A percentile compares a stretch with the other conserved stretches of the same genome.
Conservation (phyloP, 371 early-diverging fungal species). For the Mucor indicus region DNA sequence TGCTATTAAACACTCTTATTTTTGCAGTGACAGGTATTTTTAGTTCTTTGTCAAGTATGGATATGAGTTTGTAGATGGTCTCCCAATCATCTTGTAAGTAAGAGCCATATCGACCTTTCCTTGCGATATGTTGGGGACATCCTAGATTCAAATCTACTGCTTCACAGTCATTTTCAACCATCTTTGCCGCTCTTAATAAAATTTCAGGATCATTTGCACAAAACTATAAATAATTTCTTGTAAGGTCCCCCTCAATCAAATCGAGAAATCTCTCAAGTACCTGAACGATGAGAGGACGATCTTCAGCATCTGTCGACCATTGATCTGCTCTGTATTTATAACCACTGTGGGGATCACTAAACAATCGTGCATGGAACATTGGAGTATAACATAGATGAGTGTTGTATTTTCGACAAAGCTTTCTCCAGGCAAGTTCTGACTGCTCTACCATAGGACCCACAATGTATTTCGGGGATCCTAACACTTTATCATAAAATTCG, state of each 20-base stretch:
- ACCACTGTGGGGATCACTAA: constrained; percentile 54
- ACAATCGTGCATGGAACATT: constrained; percentile 92
- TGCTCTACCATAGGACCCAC: constrained; percentile 95
- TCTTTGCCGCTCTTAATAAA: constrained; percentile 78
- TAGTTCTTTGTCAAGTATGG: constrained; percentile 70
- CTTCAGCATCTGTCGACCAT: constrained; percentile 67
- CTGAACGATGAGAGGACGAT: constrained; percentile 89
- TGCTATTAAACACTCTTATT: constrained; percentile 88
- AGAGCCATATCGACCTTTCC: constrained; percentile 92
- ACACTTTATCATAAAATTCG: constrained; percentile 17
- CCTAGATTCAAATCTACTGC: constrained; percentile 97
- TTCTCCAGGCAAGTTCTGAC: constrained; percentile 87
- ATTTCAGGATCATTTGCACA: constrained; percentile 92
- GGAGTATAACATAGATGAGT: constrained; percentile 96
- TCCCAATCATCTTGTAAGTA: constrained; percentile 95
- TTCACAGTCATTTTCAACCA: constrained; percentile 78
- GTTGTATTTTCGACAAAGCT: constrained; percentile 80
- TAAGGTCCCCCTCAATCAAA: neutral
- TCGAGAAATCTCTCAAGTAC: constrained; percentile 27
- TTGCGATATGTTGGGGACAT: constrained; percentile 96
- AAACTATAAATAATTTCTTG: constrained; percentile 53
- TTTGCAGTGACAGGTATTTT: constrained; percentile 95
- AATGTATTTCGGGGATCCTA: constrained; percentile 69
- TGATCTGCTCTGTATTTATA: constrained; percentile 58
- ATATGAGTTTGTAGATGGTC: constrained; percentile 66